Conservation (phyloP, 1,139 yeast species). For the Pichia sp. region DNA sequence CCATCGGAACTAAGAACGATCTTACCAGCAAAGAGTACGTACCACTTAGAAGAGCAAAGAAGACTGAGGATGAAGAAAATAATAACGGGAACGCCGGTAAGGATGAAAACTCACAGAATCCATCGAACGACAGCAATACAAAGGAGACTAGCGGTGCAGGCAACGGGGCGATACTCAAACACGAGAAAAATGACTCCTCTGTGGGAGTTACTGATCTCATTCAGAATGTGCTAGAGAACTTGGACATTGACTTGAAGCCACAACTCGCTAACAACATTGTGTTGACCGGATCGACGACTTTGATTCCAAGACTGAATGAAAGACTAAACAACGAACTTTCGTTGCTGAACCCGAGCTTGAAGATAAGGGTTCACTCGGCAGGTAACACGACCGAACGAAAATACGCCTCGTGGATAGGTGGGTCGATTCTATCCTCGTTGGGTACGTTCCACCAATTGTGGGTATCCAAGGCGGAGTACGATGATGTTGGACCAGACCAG, state of each 20-base stretch:
- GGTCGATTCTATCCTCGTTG: constrained; percentile 82
- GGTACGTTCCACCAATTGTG: constrained; percentile 97
- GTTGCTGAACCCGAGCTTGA: constrained; percentile 79
- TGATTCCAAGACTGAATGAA: constrained; percentile 85
- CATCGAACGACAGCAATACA: neutral
- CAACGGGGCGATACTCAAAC: constrained; percentile 10
- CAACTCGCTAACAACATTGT: constrained; percentile 89
- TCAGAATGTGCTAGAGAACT: constrained; percentile 60
- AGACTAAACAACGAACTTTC: constrained; percentile 72
- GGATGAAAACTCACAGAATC: neutral
- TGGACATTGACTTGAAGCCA: constrained; percentile 88
- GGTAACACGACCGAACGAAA: constrained; percentile 82
- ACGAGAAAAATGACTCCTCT: constrained; percentile 11
- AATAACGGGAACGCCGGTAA: constrained; percentile 19
- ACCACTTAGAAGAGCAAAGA: constrained; percentile 61
- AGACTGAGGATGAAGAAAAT: constrained; percentile 31
- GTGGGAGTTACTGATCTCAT: constrained; percentile 56
- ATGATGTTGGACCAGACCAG: constrained; percentile 86
- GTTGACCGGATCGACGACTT: constrained; percentile 83
- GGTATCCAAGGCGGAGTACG: constrained; percentile 89
- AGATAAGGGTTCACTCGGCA: constrained; percentile 81
- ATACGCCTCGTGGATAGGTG: constrained; percentile 93
- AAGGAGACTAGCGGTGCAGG: constrained; percentile 8
- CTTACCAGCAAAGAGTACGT: constrained; percentile 52
- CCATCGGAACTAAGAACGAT: constrained; percentile 27